A percentile compares a stretch with the other conserved stretches of the same genome.
These are phyloP conservation scores for Xylaria sp. DNA, from an alignment of 2,329 filamentous ascomycete species.

Conservation along the genomic window DNA sequence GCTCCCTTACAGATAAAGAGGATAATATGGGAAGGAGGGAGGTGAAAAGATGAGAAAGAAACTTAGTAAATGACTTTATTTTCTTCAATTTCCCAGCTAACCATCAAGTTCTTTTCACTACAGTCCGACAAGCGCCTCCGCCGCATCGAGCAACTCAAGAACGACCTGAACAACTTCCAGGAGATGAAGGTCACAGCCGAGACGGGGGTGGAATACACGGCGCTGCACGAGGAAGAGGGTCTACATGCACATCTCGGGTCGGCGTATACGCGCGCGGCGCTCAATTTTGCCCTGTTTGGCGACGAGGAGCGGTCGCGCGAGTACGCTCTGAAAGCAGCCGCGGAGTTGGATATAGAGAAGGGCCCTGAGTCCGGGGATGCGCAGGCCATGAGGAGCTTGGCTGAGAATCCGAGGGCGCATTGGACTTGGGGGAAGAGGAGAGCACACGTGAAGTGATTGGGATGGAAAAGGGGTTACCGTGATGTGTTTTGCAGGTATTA, in stretches of 20 bases:
- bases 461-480: not conserved
- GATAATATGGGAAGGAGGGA: no score
- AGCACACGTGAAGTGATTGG: conserved; percentile 11
- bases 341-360: conserved; percentile 50
- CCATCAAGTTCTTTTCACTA: not conserved
- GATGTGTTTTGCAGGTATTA: not conserved
- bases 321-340: conserved; percentile 50
- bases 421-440: conserved; percentile 39
- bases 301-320: conserved; percentile 47
- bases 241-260: conserved; percentile 51
- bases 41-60: not conserved
- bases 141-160: conserved; percentile 47
- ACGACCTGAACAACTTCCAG: conserved; percentile 42
- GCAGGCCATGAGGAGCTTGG: conserved; percentile 50
- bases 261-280: conserved; percentile 53
- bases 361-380: conserved; percentile 48
- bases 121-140: conserved; percentile 51
- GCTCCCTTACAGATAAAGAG: no score
- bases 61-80: no score
- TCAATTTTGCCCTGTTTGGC: conserved; percentile 54
- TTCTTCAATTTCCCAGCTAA: not conserved
- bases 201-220: conserved; percentile 46
- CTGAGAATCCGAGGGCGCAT: conserved; percentile 43
- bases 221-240: conserved; percentile 50
- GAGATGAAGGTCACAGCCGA: conserved; percentile 45